Base-by-base conservation (phyloP, 2,329 filamentous ascomycete species). In the Harringtonia lauricola region DNA sequence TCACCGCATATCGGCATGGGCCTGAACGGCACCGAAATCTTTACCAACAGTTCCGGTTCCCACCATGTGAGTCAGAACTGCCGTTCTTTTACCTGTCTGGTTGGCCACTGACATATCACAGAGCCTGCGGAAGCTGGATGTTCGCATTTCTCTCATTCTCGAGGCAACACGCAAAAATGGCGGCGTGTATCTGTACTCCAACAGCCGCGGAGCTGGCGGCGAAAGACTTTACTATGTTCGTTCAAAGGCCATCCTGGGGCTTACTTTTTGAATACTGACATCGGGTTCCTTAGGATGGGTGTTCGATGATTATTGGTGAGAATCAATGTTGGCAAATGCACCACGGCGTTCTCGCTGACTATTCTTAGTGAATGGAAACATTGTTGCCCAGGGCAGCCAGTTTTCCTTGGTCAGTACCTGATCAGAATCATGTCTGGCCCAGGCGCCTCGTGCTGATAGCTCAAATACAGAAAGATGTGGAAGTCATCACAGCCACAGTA, bases 1-100 rank as follows among this genome's bases (percentile, higher is more conserved):
- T 45, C 44, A 10, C 75, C 77, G 5, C 73, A 78, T 49, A 72
- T 71, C 28, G 62, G 66, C 10, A 78, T 79, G 64, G 72, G 74
- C n/a, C 65, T 87, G 2, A 71, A 79, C 52, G 85, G 86, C 5
- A 76, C 78, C 7, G 85, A 86, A 54, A 79, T 87, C 43, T 72
- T 85, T 49, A 76, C 77, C 9, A 90, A 90, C 59, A 77, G 71
- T 3, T 79, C 71, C 42, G 83, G 79, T 8, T 78, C 70, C 13
- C 85, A 90, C 57, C 51, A 51, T 31, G 45, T 49, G 43, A 14
- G 45, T 39, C 6, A 33, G 6, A 8, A 13, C 30, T 33, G 7
- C 13, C 30, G 22, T 3, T 19, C n/a, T 19, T 21, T 10, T 4
- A 8, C 17, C 19, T 22, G 7, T 12, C 3, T 7, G 19, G 17